phyloP scores from a whole-genome alignment of 2,329 filamentous ascomycete genomes.

The Canariomyces notabilis region DNA sequence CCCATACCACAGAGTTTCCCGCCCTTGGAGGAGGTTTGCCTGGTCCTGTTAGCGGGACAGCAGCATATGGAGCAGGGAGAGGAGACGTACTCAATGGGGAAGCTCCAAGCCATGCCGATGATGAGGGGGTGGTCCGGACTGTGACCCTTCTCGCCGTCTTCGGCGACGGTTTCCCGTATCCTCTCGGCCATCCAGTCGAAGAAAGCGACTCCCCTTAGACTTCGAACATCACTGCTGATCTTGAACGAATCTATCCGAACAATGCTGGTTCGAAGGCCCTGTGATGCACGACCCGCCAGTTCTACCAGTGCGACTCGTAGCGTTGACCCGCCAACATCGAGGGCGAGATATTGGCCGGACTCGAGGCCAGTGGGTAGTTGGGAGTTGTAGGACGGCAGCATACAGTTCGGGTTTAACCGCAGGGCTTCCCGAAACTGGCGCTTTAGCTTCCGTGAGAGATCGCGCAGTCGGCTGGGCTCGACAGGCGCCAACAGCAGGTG shows the following conservation, averaged over 20 bases:
- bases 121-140: constrained; percentile 43
- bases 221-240: constrained; percentile 52
- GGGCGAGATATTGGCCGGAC: constrained; percentile 53
- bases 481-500: constrained; percentile 45
- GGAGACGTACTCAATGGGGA: constrained; percentile 59
- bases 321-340: constrained; percentile 67
- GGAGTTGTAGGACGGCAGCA: constrained; percentile 63
- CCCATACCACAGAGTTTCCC: constrained; percentile 60
- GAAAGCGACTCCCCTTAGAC: constrained; percentile 53
- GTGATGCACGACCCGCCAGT: constrained; percentile 43
- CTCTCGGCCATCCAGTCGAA: constrained; percentile 64
- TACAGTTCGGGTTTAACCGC: constrained; percentile 49
- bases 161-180: constrained; percentile 52
- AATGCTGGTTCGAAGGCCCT: constrained; percentile 44
- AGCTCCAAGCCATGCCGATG: constrained; percentile 63
- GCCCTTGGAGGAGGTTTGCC: constrained; percentile 58
- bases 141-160: constrained; percentile 36
- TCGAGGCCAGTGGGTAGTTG: constrained; percentile 58
- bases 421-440: constrained; percentile 51
- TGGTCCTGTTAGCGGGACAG: constrained; percentile 26
- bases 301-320: constrained; percentile 60
- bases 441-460: constrained; percentile 47
- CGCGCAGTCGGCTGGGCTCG: constrained; percentile 39
- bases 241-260: constrained; percentile 51
- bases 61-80: neutral